phyloP scores from a whole-genome alignment of 306 rosid species.

The Cucumis melo region DNA sequence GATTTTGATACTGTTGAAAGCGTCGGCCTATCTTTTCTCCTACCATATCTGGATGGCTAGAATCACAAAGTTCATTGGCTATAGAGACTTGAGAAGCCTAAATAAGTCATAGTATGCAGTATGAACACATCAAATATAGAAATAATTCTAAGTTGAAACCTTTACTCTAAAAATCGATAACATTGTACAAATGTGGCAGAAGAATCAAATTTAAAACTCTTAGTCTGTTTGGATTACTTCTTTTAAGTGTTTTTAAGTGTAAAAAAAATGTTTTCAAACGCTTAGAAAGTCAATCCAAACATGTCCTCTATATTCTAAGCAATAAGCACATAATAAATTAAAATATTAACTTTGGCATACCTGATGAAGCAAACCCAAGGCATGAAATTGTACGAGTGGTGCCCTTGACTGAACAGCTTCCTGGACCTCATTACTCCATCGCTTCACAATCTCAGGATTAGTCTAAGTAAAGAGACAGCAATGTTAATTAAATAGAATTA shows the following conservation, averaged over 20 bases:
- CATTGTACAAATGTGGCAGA: not conserved
- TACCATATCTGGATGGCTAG: not conserved
- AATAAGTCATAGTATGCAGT: not conserved
- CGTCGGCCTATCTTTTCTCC: not conserved
- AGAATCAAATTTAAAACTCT: not conserved
- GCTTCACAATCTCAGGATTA: conserved; percentile 88
- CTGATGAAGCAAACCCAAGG: conserved; percentile 92
- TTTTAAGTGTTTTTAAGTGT: too few species aligned
- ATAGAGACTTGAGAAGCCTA: not conserved
- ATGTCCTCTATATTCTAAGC: not conserved
- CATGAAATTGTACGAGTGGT: conserved; percentile 96
- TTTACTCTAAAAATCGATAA: not conserved
- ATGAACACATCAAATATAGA: not conserved
- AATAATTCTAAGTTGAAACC: not conserved
- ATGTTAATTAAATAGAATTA: not conserved
- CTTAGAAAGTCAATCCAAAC: too few species aligned
- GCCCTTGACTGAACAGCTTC: conserved; percentile 99
- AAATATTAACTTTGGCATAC: conserved; percentile 28
- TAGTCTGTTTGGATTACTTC: too few species aligned
- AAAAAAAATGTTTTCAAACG: too few species aligned
- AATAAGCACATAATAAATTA: not conserved
- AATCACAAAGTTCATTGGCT: not conserved
- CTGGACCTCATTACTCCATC: conserved; percentile 99
- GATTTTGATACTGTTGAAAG: not conserved
- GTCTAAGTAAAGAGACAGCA: conserved; percentile 31